Evolutionary conservation across 495 filamentous ascomycete species (phyloP).

Genomic region (Aspergillus kassunensis): DNA sequence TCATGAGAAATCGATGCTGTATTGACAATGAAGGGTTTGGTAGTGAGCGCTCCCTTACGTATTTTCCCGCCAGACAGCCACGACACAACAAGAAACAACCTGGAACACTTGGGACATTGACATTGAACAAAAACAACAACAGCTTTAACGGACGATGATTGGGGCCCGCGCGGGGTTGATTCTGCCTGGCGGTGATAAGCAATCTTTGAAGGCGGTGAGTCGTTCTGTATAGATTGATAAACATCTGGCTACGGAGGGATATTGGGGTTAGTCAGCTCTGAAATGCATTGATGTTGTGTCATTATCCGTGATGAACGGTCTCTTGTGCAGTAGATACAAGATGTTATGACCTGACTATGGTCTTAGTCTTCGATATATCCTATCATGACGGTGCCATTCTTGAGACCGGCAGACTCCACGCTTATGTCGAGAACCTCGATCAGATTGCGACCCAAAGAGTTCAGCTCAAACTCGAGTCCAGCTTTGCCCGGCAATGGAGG

Average conservation of each 20-base stretch:
- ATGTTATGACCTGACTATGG: background rate
- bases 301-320: constrained; percentile 1
- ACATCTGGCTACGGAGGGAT: too few relatives aligned
- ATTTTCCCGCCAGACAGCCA: constrained; percentile 13
- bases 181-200: constrained; percentile 33
- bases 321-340: background rate
- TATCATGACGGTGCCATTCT: constrained; percentile 89
- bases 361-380: constrained; percentile 70
- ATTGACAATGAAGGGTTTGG: constrained; percentile 3
- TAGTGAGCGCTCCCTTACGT: constrained; percentile 30
- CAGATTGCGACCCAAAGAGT: constrained; percentile 74
- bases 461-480: constrained; percentile 78
- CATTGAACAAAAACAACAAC: constrained; percentile 2
- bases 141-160: constrained; percentile 11
- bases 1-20: background rate
- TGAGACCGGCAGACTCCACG: constrained; percentile 79
- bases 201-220: constrained; percentile 10
- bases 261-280: too few relatives aligned
- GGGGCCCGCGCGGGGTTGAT: constrained; percentile 34
- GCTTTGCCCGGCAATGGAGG: constrained; percentile 66
- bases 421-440: constrained; percentile 68
- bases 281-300: too few relatives aligned
- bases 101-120: too few relatives aligned
- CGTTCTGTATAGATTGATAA: too few relatives aligned
- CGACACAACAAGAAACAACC: constrained; percentile 8